phyloP scores from a whole-genome alignment of 495 filamentous ascomycete species.

The Filosporella fistucella region DNA sequence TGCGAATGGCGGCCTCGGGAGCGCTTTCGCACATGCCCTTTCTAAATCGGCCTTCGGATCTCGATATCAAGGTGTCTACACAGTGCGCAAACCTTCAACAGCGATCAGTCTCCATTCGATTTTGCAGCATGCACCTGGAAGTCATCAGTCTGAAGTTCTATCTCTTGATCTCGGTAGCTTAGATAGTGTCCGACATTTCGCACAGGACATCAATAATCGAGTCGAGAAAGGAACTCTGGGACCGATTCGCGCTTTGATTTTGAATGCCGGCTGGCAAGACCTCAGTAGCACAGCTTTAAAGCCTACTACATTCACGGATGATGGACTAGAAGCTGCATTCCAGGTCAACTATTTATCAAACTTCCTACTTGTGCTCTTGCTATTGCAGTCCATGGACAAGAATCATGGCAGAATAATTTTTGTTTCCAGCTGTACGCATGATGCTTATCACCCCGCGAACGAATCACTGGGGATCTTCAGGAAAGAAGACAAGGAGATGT shows the following conservation, averaged over 20 bases:
- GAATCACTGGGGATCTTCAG: conserved; percentile 13
- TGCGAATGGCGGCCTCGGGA: conserved; percentile 26
- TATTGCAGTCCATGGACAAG: conserved; percentile 40
- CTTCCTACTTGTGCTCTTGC: conserved; percentile 35
- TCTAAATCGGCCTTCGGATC: conserved; percentile 31
- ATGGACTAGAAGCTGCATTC: conserved; percentile 38
- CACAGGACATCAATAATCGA: conserved; percentile 28
- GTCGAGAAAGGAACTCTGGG: conserved; percentile 35
- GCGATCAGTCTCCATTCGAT: conserved; percentile 21
- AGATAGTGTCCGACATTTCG: conserved; percentile 33
- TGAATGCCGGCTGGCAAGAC: conserved; percentile 38
- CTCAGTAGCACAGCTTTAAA: background rate
- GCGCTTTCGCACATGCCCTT: conserved; percentile 41
- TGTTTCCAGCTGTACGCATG: conserved; percentile 38
- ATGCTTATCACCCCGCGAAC: conserved; percentile 22
- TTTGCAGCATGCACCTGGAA: conserved; percentile 28
- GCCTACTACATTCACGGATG: conserved; percentile 28
- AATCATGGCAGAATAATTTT: conserved; percentile 38
- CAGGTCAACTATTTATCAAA: conserved; percentile 42
- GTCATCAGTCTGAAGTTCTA: conserved; percentile 34
- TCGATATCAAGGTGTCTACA: conserved; percentile 34
- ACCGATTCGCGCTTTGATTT: conserved; percentile 39
- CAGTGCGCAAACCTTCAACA: conserved; percentile 35
- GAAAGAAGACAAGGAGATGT: conserved; percentile 23
- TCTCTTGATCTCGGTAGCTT: conserved; percentile 38